phyloP scores from a whole-genome alignment of 129 eudicot species.

The Daucus carota region DNA sequence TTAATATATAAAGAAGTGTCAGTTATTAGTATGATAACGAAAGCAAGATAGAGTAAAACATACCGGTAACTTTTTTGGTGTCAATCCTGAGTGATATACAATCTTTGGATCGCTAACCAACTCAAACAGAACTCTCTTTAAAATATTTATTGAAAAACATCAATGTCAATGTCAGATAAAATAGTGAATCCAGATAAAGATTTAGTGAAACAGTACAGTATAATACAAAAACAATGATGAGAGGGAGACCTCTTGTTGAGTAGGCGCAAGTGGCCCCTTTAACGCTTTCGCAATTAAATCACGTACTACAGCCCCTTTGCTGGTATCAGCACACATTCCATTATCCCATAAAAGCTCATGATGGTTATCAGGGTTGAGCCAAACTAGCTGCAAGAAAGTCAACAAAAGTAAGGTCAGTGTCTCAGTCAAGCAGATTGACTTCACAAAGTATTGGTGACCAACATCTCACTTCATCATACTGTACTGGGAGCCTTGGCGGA shows the following conservation, averaged over 20 bases:
- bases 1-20: not conserved
- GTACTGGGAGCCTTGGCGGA: slow-evolving; percentile 81
- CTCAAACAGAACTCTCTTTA: slow-evolving; percentile 64
- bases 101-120: slow-evolving; percentile 76
- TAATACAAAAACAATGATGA: not conserved
- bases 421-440: not conserved
- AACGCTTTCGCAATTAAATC: slow-evolving; percentile 85
- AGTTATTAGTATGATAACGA: not conserved
- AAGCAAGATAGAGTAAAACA: not conserved
- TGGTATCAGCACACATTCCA: slow-evolving; percentile 97
- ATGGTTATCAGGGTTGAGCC: slow-evolving; percentile 88
- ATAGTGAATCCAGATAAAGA: not conserved
- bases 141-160: not conserved
- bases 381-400: slow-evolving; percentile 45
- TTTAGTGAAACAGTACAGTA: not conserved
- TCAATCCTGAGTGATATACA: slow-evolving; percentile 80
- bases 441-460: not conserved
- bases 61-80: slow-evolving; percentile 83
- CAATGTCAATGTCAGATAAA: not conserved
- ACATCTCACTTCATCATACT: slow-evolving; percentile 59
- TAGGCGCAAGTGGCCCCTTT: slow-evolving; percentile 78
- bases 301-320: slow-evolving; percentile 80
- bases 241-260: slow-evolving; percentile 68
- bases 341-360: slow-evolving; percentile 96
- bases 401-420: not conserved